Conservation (phyloP, 2,329 filamentous ascomycete genomes). For the Penicillium hesseltinei region DNA sequence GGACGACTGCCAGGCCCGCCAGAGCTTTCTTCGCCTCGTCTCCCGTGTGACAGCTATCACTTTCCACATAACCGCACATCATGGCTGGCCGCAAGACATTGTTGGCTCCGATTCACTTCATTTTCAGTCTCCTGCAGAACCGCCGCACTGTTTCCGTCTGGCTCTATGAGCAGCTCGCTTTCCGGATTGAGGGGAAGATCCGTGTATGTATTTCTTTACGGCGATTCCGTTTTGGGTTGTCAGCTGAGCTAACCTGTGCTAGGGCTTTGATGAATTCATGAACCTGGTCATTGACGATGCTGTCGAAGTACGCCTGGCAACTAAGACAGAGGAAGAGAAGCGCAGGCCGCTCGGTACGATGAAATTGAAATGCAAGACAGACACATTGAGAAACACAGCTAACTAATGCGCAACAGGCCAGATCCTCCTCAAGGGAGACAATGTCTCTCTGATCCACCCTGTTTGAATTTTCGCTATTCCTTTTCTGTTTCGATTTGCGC, state of each 20-base stretch:
- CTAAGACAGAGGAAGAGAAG: conserved; percentile 76
- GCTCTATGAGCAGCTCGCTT: conserved; percentile 93
- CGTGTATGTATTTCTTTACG: conserved; percentile 59
- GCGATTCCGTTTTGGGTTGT: neutral
- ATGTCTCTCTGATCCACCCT: conserved; percentile 75
- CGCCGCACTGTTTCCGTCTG: conserved; percentile 88
- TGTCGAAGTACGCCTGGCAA: conserved; percentile 81
- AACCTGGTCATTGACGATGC: conserved; percentile 96
- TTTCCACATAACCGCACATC: conserved; percentile 12
- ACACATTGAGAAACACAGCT: neutral
- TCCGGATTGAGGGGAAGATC: conserved; percentile 95
- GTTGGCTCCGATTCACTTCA: conserved; percentile 79
- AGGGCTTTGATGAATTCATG: conserved; percentile 99
- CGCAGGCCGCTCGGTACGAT: conserved; percentile 72
- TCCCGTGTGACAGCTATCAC: conserved; percentile 9
- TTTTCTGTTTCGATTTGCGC: conserved; percentile 19
- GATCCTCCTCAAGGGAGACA: conserved; percentile 84
- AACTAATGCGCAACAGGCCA: conserved; percentile 56
- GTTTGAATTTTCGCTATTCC: conserved; percentile 31
- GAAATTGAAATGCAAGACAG: neutral
- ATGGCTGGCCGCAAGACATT: conserved; percentile 66
- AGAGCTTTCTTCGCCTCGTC: conserved; percentile 20
- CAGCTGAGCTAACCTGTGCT: conserved; percentile 9
- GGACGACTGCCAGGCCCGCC: conserved; percentile 19
- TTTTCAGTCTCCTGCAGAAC: conserved; percentile 86